phyloP scores from a whole-genome alignment of 2,329 filamentous ascomycete genomes.

The Bretziella fagacearum region DNA sequence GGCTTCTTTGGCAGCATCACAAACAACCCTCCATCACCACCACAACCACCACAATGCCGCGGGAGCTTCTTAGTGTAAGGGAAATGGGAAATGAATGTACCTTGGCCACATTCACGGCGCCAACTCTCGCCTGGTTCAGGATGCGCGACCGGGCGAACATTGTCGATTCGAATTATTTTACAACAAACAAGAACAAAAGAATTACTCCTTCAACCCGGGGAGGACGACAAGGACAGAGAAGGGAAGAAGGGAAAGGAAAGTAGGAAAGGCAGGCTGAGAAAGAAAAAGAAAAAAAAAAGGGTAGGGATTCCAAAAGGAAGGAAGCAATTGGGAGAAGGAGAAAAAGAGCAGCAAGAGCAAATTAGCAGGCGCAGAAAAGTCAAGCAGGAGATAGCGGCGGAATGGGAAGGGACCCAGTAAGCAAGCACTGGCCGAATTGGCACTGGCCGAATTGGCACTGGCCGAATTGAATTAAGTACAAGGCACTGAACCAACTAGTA shows the following conservation, averaged over 20 bases:
- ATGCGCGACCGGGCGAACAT: conserved; percentile 93
- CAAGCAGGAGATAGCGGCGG: not conserved
- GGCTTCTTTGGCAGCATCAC: conserved; percentile 8
- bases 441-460: no score
- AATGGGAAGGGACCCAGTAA: conserved; percentile 5
- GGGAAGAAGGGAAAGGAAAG: conserved; percentile 9
- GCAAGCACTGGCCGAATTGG: no score
- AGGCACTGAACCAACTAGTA: not conserved
- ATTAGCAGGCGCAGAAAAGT: conserved; percentile 12
- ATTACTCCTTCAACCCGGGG: conserved; percentile 15
- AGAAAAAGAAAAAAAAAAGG: conserved; percentile 12
- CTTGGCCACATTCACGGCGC: conserved; percentile 54
- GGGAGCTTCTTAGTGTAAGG: not conserved
- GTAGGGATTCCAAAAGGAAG: conserved; percentile 10
- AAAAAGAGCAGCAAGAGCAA: conserved; percentile 6
- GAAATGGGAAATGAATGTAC: conserved; percentile 33
- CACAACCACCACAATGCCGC: not conserved
- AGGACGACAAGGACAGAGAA: conserved; percentile 13
- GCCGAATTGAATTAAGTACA: conserved; percentile 3
- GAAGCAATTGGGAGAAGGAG: conserved; percentile 7
- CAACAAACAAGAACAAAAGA: conserved; percentile 16
- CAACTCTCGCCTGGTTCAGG: conserved; percentile 60
- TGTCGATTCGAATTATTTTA: conserved; percentile 28
- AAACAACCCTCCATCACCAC: not conserved
- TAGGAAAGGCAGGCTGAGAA: conserved; percentile 10